phyloP scores from a whole-genome alignment of 116 monocot species.

The Dioscorea cayenensis region DNA sequence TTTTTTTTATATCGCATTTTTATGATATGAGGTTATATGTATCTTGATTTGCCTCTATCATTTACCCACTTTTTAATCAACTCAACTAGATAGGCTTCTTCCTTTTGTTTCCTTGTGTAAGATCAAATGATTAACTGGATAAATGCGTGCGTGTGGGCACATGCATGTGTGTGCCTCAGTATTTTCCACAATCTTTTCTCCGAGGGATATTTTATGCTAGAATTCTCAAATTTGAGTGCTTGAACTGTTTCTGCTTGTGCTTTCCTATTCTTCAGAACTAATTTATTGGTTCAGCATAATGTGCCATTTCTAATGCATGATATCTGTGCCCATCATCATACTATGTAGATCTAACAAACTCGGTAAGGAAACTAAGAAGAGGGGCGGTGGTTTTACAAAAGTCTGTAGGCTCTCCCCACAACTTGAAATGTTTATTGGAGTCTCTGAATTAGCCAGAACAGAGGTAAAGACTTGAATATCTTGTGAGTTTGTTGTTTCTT shows the following conservation, averaged over 20 bases:
- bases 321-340: not conserved
- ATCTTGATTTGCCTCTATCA: too few species aligned
- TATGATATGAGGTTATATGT: too few species aligned
- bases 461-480: slow-evolving; percentile 44
- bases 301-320: not conserved
- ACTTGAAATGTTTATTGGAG: slow-evolving; percentile 83
- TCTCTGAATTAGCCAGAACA: slow-evolving; percentile 83
- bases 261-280: not conserved
- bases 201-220: too few species aligned
- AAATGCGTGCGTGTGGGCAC: too few species aligned
- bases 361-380: slow-evolving; percentile 48
- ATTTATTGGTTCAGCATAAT: not conserved
- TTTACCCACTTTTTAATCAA: too few species aligned
- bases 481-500: not conserved
- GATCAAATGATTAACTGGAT: too few species aligned
- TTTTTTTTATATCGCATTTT: too few species aligned
- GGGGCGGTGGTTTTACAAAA: slow-evolving; percentile 85
- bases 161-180: too few species aligned
- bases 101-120: too few species aligned
- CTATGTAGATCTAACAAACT: slow-evolving; percentile 23
- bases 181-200: too few species aligned
- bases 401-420: slow-evolving; percentile 76
- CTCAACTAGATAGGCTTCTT: too few species aligned
- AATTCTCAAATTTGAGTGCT: not conserved
- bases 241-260: not conserved